A percentile compares a stretch with the other conserved stretches of the same genome.
Conservation (phyloP, 2,329 filamentous ascomycete species). For the Coniochaeta sp. region DNA sequence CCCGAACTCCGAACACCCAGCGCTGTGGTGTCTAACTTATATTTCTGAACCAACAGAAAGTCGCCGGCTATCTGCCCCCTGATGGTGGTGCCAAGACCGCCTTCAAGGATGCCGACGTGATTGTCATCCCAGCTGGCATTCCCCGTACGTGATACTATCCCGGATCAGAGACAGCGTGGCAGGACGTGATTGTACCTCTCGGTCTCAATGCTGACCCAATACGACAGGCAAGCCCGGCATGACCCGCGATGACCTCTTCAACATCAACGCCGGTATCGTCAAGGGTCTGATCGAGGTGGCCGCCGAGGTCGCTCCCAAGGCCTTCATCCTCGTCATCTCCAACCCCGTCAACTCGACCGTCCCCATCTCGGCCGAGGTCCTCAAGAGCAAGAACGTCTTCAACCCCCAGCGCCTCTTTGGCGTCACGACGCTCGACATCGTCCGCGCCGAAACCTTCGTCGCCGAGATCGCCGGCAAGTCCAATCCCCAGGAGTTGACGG, state of each 20-base stretch:
- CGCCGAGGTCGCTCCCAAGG: slow-evolving; percentile 84
- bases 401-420: slow-evolving; percentile 94
- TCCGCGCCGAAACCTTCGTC: slow-evolving; percentile 95
- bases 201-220: not conserved
- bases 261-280: slow-evolving; percentile 98
- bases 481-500: slow-evolving; percentile 72
- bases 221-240: slow-evolving; percentile 89
- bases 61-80: slow-evolving; percentile 79
- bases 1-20: not conserved
- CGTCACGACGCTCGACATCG: slow-evolving; percentile 97
- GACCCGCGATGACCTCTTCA: slow-evolving; percentile 99
- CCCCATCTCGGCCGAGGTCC: slow-evolving; percentile 91
- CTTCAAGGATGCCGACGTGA: slow-evolving; percentile 87
- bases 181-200: not conserved
- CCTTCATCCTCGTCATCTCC: slow-evolving; percentile 93
- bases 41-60: slow-evolving; percentile 48
- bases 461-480: slow-evolving; percentile 75
- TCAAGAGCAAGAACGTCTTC: slow-evolving; percentile 90
- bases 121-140: slow-evolving; percentile 96
- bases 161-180: not conserved
- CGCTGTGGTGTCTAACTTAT: not conserved
- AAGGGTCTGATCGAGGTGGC: slow-evolving; percentile 85
- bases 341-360: slow-evolving; percentile 99
- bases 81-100: slow-evolving; percentile 80
- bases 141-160: slow-evolving; percentile 59